A percentile compares a stretch with the other conserved stretches of the same genome.
Conservation (phyloP, 148 eudicot genomes). For the Chenopodium album region DNA sequence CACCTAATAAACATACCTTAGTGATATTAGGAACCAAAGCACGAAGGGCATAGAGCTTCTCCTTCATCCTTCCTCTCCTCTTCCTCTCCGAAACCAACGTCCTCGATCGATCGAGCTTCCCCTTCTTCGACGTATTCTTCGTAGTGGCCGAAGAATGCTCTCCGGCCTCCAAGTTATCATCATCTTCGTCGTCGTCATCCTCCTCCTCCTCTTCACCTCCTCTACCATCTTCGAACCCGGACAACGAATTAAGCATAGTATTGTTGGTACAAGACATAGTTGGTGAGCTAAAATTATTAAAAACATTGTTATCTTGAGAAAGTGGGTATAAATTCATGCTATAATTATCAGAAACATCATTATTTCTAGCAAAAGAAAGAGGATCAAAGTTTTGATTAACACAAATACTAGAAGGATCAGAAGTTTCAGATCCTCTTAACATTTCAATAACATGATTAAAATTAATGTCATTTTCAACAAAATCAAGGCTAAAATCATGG, state of each 20-base stretch:
- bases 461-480: slow-evolving; percentile 23
- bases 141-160: slow-evolving; percentile 29
- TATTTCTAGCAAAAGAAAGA: not conserved
- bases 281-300: slow-evolving; percentile 24
- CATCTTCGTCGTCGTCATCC: slow-evolving; percentile 23
- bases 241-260: slow-evolving; percentile 25
- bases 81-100: slow-evolving; percentile 75
- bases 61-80: slow-evolving; percentile 90
- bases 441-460: slow-evolving; percentile 33
- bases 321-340: not conserved
- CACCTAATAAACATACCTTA: slow-evolving; percentile 41
- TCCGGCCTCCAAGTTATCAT: slow-evolving; percentile 13
- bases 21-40: slow-evolving; percentile 94
- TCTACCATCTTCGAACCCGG: slow-evolving; percentile 21
- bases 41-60: slow-evolving; percentile 81
- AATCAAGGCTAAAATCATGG: slow-evolving; percentile 22
- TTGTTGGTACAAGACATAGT: slow-evolving; percentile 30
- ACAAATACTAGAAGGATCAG: not conserved
- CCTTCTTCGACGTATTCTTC: slow-evolving; percentile 23
- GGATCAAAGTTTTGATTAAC: slow-evolving; percentile 12
- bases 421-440: slow-evolving; percentile 22
- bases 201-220: slow-evolving; percentile 3
- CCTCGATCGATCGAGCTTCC: slow-evolving; percentile 61
- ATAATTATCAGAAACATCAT: not conserved
- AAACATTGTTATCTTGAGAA: not conserved